Evolutionary conservation across 352 stramenopile species (phyloP).

Genomic region (Pythium volutum): DNA sequence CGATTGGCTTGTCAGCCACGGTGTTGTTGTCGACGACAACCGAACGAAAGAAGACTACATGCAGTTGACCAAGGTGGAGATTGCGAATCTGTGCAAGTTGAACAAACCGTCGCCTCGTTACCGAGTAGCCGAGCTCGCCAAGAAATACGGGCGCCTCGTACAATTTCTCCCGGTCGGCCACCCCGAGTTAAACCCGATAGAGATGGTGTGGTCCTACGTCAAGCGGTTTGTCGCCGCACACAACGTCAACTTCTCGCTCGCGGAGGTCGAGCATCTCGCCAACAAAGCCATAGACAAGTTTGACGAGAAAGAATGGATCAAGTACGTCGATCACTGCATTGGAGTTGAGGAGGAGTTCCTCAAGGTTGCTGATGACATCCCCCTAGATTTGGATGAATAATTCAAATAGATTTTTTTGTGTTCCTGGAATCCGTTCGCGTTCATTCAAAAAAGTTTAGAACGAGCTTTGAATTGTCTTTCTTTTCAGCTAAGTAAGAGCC

Average conservation of each 20-base stretch:
- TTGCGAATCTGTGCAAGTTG: constrained; percentile 4
- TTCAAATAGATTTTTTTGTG: no score
- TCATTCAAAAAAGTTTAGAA: no score
- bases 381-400: no score
- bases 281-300: constrained; percentile 13
- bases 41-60: neutral
- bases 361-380: neutral
- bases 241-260: constrained; percentile 22
- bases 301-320: constrained; percentile 2
- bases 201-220: constrained; percentile 20
- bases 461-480: no score
- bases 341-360: constrained; percentile 21
- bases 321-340: constrained; percentile 22
- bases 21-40: neutral
- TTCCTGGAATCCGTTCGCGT: no score
- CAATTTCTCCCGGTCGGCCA: constrained; percentile 18
- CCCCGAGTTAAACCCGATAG: constrained; percentile 26
- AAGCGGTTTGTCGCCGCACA: constrained; percentile 20
- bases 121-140: neutral
- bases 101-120: constrained; percentile 14
- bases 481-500: no score
- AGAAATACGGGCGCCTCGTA: constrained; percentile 11
- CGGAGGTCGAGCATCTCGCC: constrained; percentile 17
- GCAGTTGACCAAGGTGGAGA: neutral
- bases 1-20: constrained; percentile 12